Evolutionary conservation across 75 land plant genomes (phyloP).

Genomic region (Cupressus sempervirens): DNA sequence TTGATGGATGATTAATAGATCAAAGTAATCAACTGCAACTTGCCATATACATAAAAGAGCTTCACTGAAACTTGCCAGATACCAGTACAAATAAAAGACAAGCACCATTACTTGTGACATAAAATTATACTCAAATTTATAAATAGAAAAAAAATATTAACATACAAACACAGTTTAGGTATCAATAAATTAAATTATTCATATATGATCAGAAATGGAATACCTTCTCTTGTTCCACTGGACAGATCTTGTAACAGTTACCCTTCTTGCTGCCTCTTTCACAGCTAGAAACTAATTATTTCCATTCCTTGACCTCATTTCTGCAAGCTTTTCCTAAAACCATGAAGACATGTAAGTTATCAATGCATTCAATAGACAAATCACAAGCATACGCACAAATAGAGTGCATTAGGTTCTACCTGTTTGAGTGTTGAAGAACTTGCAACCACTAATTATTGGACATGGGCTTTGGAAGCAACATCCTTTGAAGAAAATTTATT

Average conservation of each 20-base stretch:
- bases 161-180: neutral
- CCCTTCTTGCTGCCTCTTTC: conserved; percentile 44
- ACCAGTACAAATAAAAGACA: neutral
- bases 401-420: conserved; percentile 17
- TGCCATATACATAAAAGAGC: neutral
- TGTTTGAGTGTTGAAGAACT: conserved; percentile 50
- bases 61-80: neutral
- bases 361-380: neutral
- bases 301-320: conserved; percentile 54
- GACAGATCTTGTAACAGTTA: conserved; percentile 27
- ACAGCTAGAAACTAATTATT: conserved; percentile 46
- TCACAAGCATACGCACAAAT: neutral
- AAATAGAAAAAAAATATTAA: neutral
- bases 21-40: conserved; percentile 5
- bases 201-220: neutral
- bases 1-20: neutral
- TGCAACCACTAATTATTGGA: conserved; percentile 31
- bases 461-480: conserved; percentile 16
- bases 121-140: neutral
- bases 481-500: conserved; percentile 21
- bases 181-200: neutral
- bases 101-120: neutral
- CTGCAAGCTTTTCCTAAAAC: conserved; percentile 45
- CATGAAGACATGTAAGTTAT: neutral
- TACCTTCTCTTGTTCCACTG: conserved; percentile 49